Conservation (phyloP, 768 basidiomycete species). For the Paxillus rubicundulus region DNA sequence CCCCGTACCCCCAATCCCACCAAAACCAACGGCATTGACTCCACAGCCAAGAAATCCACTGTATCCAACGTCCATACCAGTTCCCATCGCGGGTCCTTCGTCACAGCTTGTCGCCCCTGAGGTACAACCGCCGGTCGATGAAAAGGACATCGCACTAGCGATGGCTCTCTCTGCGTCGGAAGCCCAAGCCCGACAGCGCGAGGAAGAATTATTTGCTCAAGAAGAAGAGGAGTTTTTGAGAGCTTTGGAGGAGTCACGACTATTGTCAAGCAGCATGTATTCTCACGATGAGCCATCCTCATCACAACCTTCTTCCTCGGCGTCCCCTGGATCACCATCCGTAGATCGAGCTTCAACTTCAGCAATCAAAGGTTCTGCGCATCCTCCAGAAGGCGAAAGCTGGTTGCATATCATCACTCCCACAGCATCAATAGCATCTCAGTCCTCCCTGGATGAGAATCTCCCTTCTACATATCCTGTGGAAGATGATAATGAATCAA, state of each 20-base stretch:
- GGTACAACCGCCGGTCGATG: conserved; percentile 31
- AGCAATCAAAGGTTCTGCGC: conserved; percentile 12
- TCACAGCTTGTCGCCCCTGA: neutral
- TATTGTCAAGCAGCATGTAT: conserved; percentile 14
- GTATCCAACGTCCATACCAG: conserved; percentile 33
- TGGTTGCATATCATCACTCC: conserved; percentile 33
- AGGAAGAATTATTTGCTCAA: conserved; percentile 24
- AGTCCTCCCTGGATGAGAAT: conserved; percentile 21
- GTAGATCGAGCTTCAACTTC: conserved; percentile 16
- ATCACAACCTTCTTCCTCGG: conserved; percentile 1
- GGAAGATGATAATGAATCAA: conserved; percentile 14
- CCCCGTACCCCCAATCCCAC: conserved; percentile 39
- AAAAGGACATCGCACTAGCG: conserved; percentile 47
- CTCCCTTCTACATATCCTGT: conserved; percentile 24
- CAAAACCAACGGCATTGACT: conserved; percentile 33
- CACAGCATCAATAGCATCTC: conserved; percentile 21
- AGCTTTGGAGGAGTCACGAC: conserved; percentile 58
- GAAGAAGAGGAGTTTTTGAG: conserved; percentile 69
- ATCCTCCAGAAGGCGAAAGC: conserved; percentile 28
- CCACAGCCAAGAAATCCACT: conserved; percentile 27
- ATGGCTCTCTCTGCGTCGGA: conserved; percentile 46
- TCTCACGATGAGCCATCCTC: conserved; percentile 4
- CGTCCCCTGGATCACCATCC: conserved; percentile 8
- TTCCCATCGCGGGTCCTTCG: conserved; percentile 12
- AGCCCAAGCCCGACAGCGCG: conserved; percentile 34